These are phyloP conservation scores for Candida sonorensis DNA, from an alignment of 805 yeast genomes.

Conservation along the genomic window DNA sequence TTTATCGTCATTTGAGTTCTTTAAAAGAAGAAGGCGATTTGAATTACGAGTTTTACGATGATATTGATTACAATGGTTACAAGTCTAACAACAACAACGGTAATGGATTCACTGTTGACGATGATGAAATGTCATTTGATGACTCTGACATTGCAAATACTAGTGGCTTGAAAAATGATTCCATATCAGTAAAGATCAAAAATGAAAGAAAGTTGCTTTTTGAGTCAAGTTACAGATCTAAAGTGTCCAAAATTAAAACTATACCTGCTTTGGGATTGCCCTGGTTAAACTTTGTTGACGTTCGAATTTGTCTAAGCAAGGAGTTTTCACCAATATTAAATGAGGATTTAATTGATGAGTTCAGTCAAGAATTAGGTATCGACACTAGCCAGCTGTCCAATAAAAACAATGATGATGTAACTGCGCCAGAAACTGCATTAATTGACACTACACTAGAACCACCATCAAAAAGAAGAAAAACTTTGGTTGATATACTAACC, in stretches of 20 bases:
- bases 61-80: slow-evolving; percentile 8
- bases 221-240: slow-evolving; percentile 26
- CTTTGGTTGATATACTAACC: slow-evolving; percentile 17
- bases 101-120: not conserved
- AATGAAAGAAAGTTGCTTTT: slow-evolving; percentile 23
- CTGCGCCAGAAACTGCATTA: too few species aligned
- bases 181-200: slow-evolving; percentile 18
- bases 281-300: slow-evolving; percentile 47
- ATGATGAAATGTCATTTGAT: slow-evolving; percentile 11
- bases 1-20: slow-evolving; percentile 23
- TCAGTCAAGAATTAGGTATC: slow-evolving; percentile 27
- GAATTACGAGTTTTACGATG: slow-evolving; percentile 2
- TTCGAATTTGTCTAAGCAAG: slow-evolving; percentile 41
- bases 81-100: not conserved
- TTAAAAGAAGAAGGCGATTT: slow-evolving; percentile 5
- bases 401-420: too few species aligned
- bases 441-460: not conserved
- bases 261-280: slow-evolving; percentile 50
- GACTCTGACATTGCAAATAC: slow-evolving; percentile 10
- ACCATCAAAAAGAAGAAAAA: slow-evolving; percentile 10
- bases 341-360: slow-evolving; percentile 28
- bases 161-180: not conserved
- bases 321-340: slow-evolving; percentile 33
- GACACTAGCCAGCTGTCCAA: slow-evolving; percentile 16
- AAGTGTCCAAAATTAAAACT: slow-evolving; percentile 24